Evolutionary conservation across 2,329 filamentous ascomycete genomes (phyloP).

Genomic region (Pseudogymnoascus sp.): DNA sequence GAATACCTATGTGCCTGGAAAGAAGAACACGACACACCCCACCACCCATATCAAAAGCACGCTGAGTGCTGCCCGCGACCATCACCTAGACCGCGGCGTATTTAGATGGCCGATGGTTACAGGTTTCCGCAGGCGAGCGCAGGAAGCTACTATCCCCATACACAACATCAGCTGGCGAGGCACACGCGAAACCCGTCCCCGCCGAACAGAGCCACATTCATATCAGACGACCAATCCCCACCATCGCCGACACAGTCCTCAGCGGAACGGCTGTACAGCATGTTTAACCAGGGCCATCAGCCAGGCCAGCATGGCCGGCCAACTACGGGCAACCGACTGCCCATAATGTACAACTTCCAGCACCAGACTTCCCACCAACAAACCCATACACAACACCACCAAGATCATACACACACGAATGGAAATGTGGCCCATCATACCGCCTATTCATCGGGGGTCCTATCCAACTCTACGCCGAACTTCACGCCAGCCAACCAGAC

Average conservation of each 20-base stretch:
- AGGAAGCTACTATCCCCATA: conserved; percentile 49
- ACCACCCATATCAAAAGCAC: conserved; percentile 1
- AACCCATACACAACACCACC: conserved; percentile 55
- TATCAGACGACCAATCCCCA: conserved; percentile 25
- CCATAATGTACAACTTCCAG: conserved; percentile 63
- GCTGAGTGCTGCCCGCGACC: conserved; percentile 1
- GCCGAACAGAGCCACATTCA: conserved; percentile 28
- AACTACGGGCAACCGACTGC: conserved; percentile 42
- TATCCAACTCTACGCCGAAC: conserved; percentile 53
- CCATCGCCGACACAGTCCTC: conserved; percentile 45
- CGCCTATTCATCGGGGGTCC: conserved; percentile 52
- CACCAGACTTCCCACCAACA: conserved; percentile 42
- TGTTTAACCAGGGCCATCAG: conserved; percentile 65
- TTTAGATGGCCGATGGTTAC: conserved; percentile 64
- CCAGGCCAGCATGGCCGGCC: conserved; percentile 64
- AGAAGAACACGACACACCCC: conserved; percentile 4
- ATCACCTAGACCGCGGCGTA: conserved; percentile 25
- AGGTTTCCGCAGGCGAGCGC: conserved; percentile 52
- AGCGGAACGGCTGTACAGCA: conserved; percentile 36
- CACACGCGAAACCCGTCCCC: conserved; percentile 37
- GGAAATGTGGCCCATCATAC: conserved; percentile 53
- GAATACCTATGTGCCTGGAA: conserved; percentile 5
- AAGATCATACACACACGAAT: conserved; percentile 48
- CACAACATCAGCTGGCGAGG: conserved; percentile 33
- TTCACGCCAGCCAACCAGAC: conserved; percentile 50